Percentiles rank a stretch among this genome's conserved stretches.
Evolutionary conservation across 2,329 filamentous ascomycete genomes (phyloP).

Genomic region (Colletotrichum tanaceti): DNA sequence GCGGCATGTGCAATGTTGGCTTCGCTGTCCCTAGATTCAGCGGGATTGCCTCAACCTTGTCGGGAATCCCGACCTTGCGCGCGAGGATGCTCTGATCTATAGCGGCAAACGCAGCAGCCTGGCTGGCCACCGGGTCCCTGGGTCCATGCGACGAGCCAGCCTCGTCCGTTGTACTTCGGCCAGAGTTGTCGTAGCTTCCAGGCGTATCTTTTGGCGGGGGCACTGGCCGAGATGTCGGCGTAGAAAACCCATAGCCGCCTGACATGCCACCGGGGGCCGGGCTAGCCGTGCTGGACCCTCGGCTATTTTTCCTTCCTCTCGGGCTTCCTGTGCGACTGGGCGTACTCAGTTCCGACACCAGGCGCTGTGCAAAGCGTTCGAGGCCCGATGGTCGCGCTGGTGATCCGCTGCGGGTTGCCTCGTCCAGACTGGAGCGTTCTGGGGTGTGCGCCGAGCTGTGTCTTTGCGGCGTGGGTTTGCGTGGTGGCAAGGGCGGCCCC

Average conservation of each 20-base stretch:
- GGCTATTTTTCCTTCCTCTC: slow-evolving; percentile 61
- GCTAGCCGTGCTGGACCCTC: slow-evolving; percentile 48
- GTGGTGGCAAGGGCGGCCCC: slow-evolving; percentile 45
- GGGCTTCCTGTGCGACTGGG: slow-evolving; percentile 64
- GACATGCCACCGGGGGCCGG: slow-evolving; percentile 47
- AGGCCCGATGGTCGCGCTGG: slow-evolving; percentile 66
- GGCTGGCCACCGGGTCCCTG: slow-evolving; percentile 56
- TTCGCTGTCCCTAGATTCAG: slow-evolving; percentile 56
- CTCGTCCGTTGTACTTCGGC: slow-evolving; percentile 46
- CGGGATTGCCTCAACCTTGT: slow-evolving; percentile 59
- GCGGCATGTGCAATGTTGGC: slow-evolving; percentile 39
- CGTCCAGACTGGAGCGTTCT: slow-evolving; percentile 59
- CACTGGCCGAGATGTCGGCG: slow-evolving; percentile 51
- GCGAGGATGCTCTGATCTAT: slow-evolving; percentile 72
- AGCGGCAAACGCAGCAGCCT: slow-evolving; percentile 71
- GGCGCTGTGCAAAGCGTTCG: slow-evolving; percentile 71
- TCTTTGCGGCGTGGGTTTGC: slow-evolving; percentile 41
- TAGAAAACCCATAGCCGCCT: slow-evolving; percentile 47
- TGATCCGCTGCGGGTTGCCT: slow-evolving; percentile 59
- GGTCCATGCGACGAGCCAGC: slow-evolving; percentile 25
- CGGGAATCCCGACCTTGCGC: slow-evolving; percentile 63
- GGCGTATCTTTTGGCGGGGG: slow-evolving; percentile 59
- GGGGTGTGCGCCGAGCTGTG: slow-evolving; percentile 49
- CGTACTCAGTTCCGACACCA: slow-evolving; percentile 69
- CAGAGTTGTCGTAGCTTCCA: slow-evolving; percentile 51